Evolutionary conservation across 164 flowering plant genomes (phyloP), one percentile per base, ranked within the genome.

Genomic region (Umbellularia californica): DNA sequence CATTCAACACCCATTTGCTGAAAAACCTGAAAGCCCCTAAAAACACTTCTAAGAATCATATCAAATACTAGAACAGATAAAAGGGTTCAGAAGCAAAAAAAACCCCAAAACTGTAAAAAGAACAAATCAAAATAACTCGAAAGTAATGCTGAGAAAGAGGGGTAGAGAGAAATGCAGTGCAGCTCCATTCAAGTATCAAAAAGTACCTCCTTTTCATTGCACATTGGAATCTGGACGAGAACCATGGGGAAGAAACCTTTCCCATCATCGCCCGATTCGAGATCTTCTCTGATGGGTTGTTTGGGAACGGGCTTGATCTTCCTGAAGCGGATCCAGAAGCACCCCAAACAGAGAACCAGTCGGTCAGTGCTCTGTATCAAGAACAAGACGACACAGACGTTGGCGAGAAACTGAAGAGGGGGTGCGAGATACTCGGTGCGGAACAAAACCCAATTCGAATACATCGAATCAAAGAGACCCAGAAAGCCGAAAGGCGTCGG

Each of bases 141-240:
- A 55, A 55, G 60, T 55, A 13, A 55, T 17, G 60, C 20, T 52
- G 19, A 52, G 19, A 52, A 17, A 52, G 3, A 52, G 4, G n/a
- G 60, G n/a, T 3, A 55, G 60, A 55, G 60, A 55, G 60, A 55
- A 17, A 55, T 55, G 60, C 17, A 52, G 19, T 13, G 58, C 60
- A 19, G n/a, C 20, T 55, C 60, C 60, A 14, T 55, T 70, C 10
- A 14, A 19, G 60, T 19, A 55, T 17, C 5, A 13, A 30, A 13
- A 1, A 70, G 52, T 86, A 95, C 99, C 97, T 95, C 99, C 77
- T 85, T 90, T 75, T 95, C 99, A 73, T 95, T 95, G 85, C 99
- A 95, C 99, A 95, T 95, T 60, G 99, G 99, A 82, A 95, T 95
- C 90, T 95, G 99, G 69, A 95, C 92, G 70, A 95, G 90, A 68